A percentile compares a stretch with the other conserved stretches of the same genome.
Conservation (phyloP, 2,329 filamentous ascomycete species). For the Stylonectria norvegica region DNA sequence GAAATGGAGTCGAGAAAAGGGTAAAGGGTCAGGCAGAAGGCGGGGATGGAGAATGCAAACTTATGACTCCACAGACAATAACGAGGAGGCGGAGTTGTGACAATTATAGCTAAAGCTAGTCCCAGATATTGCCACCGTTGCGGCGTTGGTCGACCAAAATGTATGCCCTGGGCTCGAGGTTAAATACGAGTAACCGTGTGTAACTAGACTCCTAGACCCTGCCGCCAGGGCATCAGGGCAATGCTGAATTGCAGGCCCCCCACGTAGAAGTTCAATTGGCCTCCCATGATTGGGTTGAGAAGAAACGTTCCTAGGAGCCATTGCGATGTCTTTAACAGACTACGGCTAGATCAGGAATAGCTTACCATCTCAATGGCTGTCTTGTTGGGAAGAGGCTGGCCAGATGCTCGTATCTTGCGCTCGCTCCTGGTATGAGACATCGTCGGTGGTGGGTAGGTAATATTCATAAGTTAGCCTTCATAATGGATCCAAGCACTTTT, state of each 20-base stretch:
- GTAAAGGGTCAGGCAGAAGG: conserved; percentile 15
- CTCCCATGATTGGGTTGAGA: conserved; percentile 22
- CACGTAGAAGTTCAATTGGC: conserved; percentile 19
- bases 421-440: too few relatives aligned
- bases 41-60: not conserved
- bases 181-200: not conserved
- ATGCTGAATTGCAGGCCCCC: conserved; percentile 20
- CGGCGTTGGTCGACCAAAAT: not conserved
- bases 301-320: too few relatives aligned
- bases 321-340: too few relatives aligned
- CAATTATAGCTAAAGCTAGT: not conserved
- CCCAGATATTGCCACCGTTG: conserved; percentile 7
- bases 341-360: conserved; percentile 17
- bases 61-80: conserved; percentile 1
- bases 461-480: too few relatives aligned
- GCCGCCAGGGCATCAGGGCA: conserved; percentile 7
- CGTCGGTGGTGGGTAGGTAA: too few relatives aligned
- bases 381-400: too few relatives aligned
- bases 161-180: not conserved
- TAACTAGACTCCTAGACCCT: not conserved
- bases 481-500: too few relatives aligned
- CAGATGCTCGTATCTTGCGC: too few relatives aligned
- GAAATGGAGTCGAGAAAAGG: conserved; percentile 4
- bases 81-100: conserved; percentile 1
- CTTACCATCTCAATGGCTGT: too few relatives aligned